phyloP scores from a whole-genome alignment of 192 early-diverging fungal genomes.

The Coemansia sp. region DNA sequence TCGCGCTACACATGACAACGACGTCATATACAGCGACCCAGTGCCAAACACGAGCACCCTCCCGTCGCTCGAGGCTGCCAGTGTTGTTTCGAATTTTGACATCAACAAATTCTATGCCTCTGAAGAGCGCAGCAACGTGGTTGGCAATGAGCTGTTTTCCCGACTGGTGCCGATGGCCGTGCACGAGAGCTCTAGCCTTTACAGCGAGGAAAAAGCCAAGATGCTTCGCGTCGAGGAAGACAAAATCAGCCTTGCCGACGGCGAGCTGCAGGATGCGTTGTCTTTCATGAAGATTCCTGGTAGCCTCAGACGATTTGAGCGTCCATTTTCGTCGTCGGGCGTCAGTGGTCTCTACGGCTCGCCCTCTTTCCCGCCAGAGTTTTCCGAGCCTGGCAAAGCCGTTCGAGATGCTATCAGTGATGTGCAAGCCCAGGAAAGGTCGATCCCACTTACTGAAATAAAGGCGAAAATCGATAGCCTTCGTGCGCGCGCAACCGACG shows the following conservation, averaged over 20 bases:
- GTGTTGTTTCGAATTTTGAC: constrained; percentile 64
- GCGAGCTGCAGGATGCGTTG: constrained; percentile 79
- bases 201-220: constrained; percentile 97
- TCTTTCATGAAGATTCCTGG: constrained; percentile 86
- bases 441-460: constrained; percentile 59
- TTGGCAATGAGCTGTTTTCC: constrained; percentile 89
- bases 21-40: constrained; percentile 90
- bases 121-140: constrained; percentile 79
- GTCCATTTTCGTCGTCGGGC: constrained; percentile 43
- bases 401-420: constrained; percentile 66
- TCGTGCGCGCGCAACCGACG: constrained; percentile 65
- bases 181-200: constrained; percentile 89
- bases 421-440: constrained; percentile 62
- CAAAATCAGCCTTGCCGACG: constrained; percentile 78
- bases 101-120: constrained; percentile 75
- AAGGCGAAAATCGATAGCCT: constrained; percentile 66
- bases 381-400: constrained; percentile 61
- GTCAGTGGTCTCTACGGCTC: constrained; percentile 18
- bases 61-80: constrained; percentile 69
- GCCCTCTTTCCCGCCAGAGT: constrained; percentile 47
- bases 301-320: constrained; percentile 78
- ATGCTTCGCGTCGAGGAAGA: constrained; percentile 81
- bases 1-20: constrained; percentile 84
- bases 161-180: constrained; percentile 90
- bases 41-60: constrained; percentile 81